phyloP scores from a whole-genome alignment of 768 basidiomycete species.

The Mycena galericulata region DNA sequence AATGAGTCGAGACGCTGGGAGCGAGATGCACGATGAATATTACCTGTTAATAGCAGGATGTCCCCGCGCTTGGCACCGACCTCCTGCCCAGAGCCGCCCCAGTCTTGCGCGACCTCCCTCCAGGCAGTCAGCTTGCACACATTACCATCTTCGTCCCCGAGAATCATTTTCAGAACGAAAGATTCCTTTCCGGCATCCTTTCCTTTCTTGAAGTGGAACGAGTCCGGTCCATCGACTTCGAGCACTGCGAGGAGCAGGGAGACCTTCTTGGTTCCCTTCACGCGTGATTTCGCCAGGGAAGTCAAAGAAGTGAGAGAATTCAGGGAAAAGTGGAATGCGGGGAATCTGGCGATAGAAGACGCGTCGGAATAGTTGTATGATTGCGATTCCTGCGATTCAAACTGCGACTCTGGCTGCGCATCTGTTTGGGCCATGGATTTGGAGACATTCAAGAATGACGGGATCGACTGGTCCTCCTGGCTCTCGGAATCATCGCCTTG shows the following conservation, averaged over 20 bases:
- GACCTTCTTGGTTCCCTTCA: constrained; percentile 61
- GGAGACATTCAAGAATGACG: constrained; percentile 42
- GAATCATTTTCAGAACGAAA: constrained; percentile 73
- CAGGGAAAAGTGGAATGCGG: constrained; percentile 78
- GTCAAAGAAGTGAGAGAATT: constrained; percentile 68
- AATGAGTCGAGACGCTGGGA: constrained; percentile 12
- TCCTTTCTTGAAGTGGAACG: constrained; percentile 75
- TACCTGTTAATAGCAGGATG: constrained; percentile 77
- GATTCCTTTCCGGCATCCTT: constrained; percentile 77
- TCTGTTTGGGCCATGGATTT: constrained; percentile 30
- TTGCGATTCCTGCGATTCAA: constrained; percentile 52
- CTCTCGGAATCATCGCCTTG: constrained; percentile 34
- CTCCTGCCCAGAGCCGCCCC: constrained; percentile 64
- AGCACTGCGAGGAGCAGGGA: constrained; percentile 73
- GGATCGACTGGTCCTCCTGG: constrained; percentile 37
- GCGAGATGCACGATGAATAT: constrained; percentile 38
- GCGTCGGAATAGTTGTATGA: constrained; percentile 72
- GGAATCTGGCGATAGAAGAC: constrained; percentile 80
- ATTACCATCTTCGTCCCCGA: constrained; percentile 78
- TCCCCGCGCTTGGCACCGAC: constrained; percentile 75
- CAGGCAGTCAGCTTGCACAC: constrained; percentile 83
- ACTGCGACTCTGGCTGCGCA: constrained; percentile 34
- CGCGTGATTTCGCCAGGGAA: constrained; percentile 44
- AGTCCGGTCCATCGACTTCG: constrained; percentile 83
- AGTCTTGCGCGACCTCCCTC: constrained; percentile 79